Evolutionary conservation across 2,329 filamentous ascomycete genomes (phyloP), one percentile per base, ranked within the genome.

Genomic region (Neopestalotiopsis clavispora): DNA sequence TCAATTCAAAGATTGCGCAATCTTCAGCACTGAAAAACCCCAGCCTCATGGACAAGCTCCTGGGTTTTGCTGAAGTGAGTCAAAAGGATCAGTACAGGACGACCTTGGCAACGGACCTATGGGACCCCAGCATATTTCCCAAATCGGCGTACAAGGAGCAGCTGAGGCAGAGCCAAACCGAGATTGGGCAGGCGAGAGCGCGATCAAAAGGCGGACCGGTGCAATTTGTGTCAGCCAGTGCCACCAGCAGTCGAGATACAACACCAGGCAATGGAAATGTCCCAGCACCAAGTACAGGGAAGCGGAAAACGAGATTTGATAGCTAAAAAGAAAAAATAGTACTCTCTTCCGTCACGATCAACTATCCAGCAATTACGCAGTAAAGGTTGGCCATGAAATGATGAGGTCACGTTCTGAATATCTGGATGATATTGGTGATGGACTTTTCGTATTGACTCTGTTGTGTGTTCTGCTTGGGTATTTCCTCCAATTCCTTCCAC

Each of bases 11-110:
- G 70, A 83, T 96, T 9, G 88, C 91, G 45, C 85, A 86, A 68
- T 92, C 91, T 0, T 81, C 87, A 0, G 89, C 91, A 7, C 82
- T 95, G 69, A 87, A 88, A 65, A 95, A 95, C 76, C 93, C 93
- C 2, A 88, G 87, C 57, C 82, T 95, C 66, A 87, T 90, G 79
- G 89, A 92, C 71, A 94, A 93, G 80, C 83, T 95, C 67, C 85
- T 94, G 82, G 85, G 84, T 30, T 95, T 94, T 80, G 90, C 91
- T 14, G 77, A 73, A 3, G 84, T 90, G 28, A 82, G 83, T 45
- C 78, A 71, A 3, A 81, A 84, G 64, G 86, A 85, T 30, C 90
- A 93, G 79, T 94, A 95, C 78, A 84, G 83, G 40, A 93, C 90
- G 6, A 90, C 90, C 1, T 75, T 92, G 60, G 75, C 84, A 1